phyloP scores from a whole-genome alignment of 2,329 filamentous ascomycete genomes.

The Claviceps humidiphila region DNA sequence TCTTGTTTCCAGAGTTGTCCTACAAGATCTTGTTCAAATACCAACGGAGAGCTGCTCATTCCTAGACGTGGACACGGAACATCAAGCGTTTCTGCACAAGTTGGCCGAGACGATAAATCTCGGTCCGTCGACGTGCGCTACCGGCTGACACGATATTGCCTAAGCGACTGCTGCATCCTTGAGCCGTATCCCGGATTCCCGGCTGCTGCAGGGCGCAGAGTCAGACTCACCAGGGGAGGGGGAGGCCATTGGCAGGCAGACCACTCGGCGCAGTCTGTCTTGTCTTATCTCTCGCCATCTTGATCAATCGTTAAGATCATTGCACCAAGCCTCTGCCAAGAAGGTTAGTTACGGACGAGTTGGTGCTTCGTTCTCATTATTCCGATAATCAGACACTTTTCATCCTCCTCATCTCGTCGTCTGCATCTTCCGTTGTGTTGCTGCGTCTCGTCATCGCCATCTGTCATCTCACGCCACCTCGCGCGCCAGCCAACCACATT shows the following conservation, averaged over 20 bases:
- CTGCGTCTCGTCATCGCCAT: not conserved
- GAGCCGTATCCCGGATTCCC: not conserved
- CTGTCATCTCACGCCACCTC: not conserved
- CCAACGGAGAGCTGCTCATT: too few species aligned
- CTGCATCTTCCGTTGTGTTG: not conserved
- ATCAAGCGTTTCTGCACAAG: too few species aligned
- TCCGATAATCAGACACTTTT: not conserved
- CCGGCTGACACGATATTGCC: not conserved
- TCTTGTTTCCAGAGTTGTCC: too few species aligned
- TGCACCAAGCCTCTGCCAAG: not conserved
- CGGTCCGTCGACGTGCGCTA: too few species aligned
- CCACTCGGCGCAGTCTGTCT: not conserved
- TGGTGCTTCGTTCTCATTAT: not conserved
- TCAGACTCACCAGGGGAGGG: not conserved
- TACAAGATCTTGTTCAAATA: too few species aligned
- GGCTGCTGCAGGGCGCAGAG: not conserved
- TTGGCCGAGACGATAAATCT: too few species aligned
- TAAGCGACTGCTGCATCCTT: not conserved
- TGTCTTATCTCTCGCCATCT: slow-evolving; percentile 1
- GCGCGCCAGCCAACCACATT: slow-evolving; percentile 4
- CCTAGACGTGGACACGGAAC: too few species aligned
- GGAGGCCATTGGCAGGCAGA: not conserved
- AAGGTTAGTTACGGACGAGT: not conserved
- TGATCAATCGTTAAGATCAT: not conserved
- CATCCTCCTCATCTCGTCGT: not conserved